Evolutionary conservation across 257 asterid species (phyloP).

Genomic region (Petunia secreta): DNA sequence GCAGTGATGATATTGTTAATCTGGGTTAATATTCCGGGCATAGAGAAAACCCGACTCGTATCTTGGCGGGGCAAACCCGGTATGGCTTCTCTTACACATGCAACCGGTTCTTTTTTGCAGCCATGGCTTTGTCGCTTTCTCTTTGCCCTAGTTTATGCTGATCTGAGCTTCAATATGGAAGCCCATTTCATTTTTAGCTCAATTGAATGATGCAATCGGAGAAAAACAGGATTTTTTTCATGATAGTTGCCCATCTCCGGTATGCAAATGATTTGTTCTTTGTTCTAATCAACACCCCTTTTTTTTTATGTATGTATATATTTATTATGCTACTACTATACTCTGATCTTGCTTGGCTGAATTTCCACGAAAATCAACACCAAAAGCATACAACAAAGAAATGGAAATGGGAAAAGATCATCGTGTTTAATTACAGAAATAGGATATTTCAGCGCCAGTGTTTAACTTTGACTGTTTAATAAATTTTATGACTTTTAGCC

Average conservation of each 20-base stretch:
- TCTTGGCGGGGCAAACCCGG: not conserved
- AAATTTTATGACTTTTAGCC: conserved; percentile 20
- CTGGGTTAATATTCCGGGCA: no score
- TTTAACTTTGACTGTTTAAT: conserved; percentile 14
- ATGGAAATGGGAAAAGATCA: not conserved
- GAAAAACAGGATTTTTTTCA: not conserved
- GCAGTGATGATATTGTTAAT: no score
- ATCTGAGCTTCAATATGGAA: no score
- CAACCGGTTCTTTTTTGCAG: no score
- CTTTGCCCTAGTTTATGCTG: not conserved
- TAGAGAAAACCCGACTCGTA: not conserved
- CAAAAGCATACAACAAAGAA: not conserved
- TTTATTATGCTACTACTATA: no score
- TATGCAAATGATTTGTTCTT: conserved; percentile 25
- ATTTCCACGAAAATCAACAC: not conserved
- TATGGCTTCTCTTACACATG: no score
- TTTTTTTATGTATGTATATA: not conserved
- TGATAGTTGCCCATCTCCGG: conserved; percentile 34
- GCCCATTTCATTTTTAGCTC: not conserved
- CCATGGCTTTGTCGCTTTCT: no score
- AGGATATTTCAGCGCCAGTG: no score
- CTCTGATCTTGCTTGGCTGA: no score
- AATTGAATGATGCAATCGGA: not conserved
- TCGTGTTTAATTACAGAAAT: conserved; percentile 12
- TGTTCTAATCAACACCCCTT: not conserved